Conservation (phyloP, 257 asterid genomes). For the Rhazya stricta region DNA sequence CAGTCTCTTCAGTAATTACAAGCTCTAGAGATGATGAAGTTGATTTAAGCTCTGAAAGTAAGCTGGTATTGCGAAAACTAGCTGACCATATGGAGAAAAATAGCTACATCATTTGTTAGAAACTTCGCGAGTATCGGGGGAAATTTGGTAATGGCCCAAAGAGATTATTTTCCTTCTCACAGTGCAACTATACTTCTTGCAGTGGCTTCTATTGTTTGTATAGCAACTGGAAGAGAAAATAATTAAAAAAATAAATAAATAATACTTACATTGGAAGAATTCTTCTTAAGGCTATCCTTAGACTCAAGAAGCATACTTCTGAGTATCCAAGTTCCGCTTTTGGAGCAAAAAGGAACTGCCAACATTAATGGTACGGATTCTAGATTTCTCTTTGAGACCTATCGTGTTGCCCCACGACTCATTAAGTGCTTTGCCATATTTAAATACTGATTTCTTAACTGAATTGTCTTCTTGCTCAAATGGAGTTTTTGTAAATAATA, state of each 20-base stretch:
- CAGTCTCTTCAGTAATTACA: too few species aligned
- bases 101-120: conserved; percentile 50
- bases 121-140: conserved; percentile 67
- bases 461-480: conserved; percentile 32
- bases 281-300: conserved; percentile 38
- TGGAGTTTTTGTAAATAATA: conserved; percentile 30
- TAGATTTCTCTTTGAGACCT: conserved; percentile 46
- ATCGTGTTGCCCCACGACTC: conserved; percentile 59
- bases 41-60: conserved; percentile 19
- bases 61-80: conserved; percentile 31
- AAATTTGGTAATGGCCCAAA: conserved; percentile 64
- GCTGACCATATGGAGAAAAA: conserved; percentile 64
- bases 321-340: conserved; percentile 46
- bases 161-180: conserved; percentile 60
- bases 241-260: too few species aligned
- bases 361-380: conserved; percentile 19
- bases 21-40: conserved; percentile 31
- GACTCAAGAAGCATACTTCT: conserved; percentile 47
- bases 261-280: conserved; percentile 47
- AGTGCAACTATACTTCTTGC: conserved; percentile 54
- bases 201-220: conserved; percentile 36
- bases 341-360: conserved; percentile 16
- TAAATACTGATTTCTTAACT: conserved; percentile 58
- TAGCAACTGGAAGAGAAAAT: conserved; percentile 31
- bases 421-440: conserved; percentile 62